These are phyloP conservation scores for Fusarium irregulare DNA, from an alignment of 2,329 filamentous ascomycete species.

Conservation along the genomic window DNA sequence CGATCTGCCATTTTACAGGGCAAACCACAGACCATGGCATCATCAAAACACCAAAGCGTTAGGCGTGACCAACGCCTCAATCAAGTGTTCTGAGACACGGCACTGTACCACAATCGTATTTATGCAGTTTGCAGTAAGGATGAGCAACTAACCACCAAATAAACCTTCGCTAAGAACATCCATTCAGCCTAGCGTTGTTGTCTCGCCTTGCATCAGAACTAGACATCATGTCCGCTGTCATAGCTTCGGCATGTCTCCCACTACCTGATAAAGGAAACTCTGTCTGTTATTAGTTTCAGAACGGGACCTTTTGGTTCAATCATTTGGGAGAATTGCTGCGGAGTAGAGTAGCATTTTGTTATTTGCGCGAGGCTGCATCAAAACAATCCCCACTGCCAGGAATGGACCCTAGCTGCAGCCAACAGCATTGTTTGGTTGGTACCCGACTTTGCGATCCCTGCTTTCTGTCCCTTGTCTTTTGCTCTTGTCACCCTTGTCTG, in stretches of 20 bases:
- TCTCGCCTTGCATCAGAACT: conserved; percentile 15
- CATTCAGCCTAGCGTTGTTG: conserved; percentile 22
- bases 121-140: conserved; percentile 25
- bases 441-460: not conserved
- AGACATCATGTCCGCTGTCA: not conserved
- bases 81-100: not conserved
- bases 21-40: not conserved
- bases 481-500: not conserved
- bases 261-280: not conserved
- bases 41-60: not conserved
- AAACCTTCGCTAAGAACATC: conserved; percentile 1
- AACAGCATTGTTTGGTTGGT: not conserved
- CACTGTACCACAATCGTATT: conserved; percentile 2
- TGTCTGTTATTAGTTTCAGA: not conserved
- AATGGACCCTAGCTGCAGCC: conserved; percentile 6
- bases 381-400: not conserved
- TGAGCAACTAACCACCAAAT: not conserved
- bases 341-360: conserved; percentile 14
- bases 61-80: not conserved
- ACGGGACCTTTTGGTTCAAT: not conserved
- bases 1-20: not conserved
- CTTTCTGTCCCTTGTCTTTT: not conserved
- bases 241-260: conserved; percentile 7
- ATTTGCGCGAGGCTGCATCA: conserved; percentile 12
- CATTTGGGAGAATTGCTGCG: conserved; percentile 2